Conservation (phyloP, 768 basidiomycete genomes). For the Lactarius sanguifluus region DNA sequence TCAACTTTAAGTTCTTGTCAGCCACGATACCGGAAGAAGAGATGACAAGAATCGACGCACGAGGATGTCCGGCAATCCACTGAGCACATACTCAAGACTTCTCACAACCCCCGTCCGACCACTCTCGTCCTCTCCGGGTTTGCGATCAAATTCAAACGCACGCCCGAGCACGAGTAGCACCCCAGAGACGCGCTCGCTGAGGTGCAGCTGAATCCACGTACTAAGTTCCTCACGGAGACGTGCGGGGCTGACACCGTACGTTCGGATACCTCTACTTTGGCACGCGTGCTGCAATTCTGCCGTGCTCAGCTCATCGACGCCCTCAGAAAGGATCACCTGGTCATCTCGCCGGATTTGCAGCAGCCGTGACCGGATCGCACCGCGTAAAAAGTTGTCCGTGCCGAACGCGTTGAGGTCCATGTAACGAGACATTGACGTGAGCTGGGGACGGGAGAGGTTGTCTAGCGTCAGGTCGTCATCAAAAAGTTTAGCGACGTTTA, state of each 20-base stretch:
- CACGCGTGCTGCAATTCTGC: slow-evolving; percentile 91
- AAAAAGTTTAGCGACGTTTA: slow-evolving; percentile 95
- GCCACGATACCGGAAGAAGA: not conserved
- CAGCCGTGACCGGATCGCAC: slow-evolving; percentile 81
- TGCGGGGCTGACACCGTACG: slow-evolving; percentile 82
- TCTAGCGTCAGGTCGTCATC: slow-evolving; percentile 97
- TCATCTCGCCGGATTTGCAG: slow-evolving; percentile 87
- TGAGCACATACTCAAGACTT: slow-evolving; percentile 86
- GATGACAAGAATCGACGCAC: slow-evolving; percentile 46
- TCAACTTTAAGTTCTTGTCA: slow-evolving; percentile 57
- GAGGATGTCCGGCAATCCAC: slow-evolving; percentile 90
- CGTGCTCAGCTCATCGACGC: slow-evolving; percentile 86
- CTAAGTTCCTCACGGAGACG: slow-evolving; percentile 85
- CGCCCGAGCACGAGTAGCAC: slow-evolving; percentile 91
- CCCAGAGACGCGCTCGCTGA: slow-evolving; percentile 89
- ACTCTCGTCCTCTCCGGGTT: slow-evolving; percentile 70
- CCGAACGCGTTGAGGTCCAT: slow-evolving; percentile 99
- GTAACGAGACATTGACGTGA: slow-evolving; percentile 95
- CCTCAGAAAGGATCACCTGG: slow-evolving; percentile 87
- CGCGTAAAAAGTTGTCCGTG: slow-evolving; percentile 96
- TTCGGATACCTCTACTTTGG: slow-evolving; percentile 91
- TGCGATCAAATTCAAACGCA: slow-evolving; percentile 90
- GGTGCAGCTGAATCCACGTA: slow-evolving; percentile 91
- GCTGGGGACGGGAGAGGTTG: slow-evolving; percentile 96
- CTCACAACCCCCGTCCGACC: slow-evolving; percentile 79